phyloP scores from a whole-genome alignment of 2,329 filamentous ascomycete species.

The Phymatotrichopsis omnivora region DNA sequence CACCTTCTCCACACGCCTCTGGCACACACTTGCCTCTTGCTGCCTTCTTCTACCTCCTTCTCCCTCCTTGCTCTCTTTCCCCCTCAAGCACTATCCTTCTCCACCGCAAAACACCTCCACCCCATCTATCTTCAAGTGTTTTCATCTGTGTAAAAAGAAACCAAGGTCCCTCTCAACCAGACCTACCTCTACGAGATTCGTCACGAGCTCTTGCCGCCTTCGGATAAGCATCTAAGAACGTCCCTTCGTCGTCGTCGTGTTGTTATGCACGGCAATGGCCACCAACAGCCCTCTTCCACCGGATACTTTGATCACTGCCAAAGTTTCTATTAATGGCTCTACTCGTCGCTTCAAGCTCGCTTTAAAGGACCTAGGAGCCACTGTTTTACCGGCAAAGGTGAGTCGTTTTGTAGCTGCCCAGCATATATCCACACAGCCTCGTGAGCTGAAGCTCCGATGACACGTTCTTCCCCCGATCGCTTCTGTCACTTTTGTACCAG shows the following conservation, averaged over 20 bases:
- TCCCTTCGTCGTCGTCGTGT: slow-evolving; percentile 1
- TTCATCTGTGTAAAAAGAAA: not conserved
- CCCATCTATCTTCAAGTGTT: not conserved
- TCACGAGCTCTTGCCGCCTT: not conserved
- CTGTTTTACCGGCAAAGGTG: slow-evolving; percentile 71
- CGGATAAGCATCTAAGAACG: slow-evolving; percentile 3
- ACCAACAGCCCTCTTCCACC: slow-evolving; percentile 35
- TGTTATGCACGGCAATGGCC: slow-evolving; percentile 10
- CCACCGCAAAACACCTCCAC: slow-evolving; percentile 3
- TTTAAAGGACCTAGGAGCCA: slow-evolving; percentile 68
- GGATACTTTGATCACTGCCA: slow-evolving; percentile 73
- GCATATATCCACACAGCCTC: slow-evolving; percentile 1
- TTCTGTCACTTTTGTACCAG: no score
- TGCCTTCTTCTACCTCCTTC: slow-evolving; percentile 6
- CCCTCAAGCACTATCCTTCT: not conserved
- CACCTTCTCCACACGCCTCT: slow-evolving; percentile 18
- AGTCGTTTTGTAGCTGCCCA: slow-evolving; percentile 6
- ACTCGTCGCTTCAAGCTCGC: slow-evolving; percentile 82
- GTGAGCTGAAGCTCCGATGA: not conserved
- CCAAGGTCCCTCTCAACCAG: not conserved
- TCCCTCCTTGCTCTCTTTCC: slow-evolving; percentile 15
- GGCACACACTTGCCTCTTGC: slow-evolving; percentile 17
- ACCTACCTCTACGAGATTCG: not conserved
- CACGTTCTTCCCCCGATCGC: not conserved
- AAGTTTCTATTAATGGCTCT: slow-evolving; percentile 65